A percentile compares a stretch with the other conserved stretches of the same genome.
These are phyloP conservation scores for Verticillium tricorpus DNA, from an alignment of 2,329 filamentous ascomycete species.

Conservation along the genomic window DNA sequence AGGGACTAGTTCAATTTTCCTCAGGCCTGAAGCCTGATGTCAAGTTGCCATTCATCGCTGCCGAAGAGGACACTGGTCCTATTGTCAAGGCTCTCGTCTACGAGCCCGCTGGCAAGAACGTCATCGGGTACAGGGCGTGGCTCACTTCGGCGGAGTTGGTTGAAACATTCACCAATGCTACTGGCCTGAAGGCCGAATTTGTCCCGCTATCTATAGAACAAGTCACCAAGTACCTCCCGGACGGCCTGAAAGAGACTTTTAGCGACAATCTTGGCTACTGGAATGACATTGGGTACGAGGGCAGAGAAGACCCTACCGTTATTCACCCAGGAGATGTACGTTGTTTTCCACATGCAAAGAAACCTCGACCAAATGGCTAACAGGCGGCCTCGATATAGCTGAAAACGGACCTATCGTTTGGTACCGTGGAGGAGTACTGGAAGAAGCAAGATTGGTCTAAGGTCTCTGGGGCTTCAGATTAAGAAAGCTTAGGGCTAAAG, in stretches of 20 bases:
- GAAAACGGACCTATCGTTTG: no score
- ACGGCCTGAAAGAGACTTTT: slow-evolving; percentile 3
- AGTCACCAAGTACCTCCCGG: not conserved
- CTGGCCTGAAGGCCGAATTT: slow-evolving; percentile 7
- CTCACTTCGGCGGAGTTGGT: slow-evolving; percentile 14
- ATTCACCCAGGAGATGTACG: slow-evolving; percentile 11
- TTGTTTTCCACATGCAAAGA: not conserved
- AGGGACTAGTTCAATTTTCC: slow-evolving; percentile 16
- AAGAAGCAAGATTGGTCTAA: no score
- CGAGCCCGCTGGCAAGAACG: slow-evolving; percentile 14
- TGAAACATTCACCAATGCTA: slow-evolving; percentile 12
- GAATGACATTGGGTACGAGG: slow-evolving; percentile 13
- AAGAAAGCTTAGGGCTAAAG: no score
- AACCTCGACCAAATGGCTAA: no score
- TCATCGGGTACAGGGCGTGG: slow-evolving; percentile 19
- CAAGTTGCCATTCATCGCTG: slow-evolving; percentile 18
- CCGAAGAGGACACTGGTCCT: slow-evolving; percentile 19
- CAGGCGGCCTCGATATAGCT: no score
- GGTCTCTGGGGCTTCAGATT: no score
- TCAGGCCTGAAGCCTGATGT: slow-evolving; percentile 7
- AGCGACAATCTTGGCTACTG: no score
- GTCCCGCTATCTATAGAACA: not conserved
- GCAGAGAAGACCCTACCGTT: slow-evolving; percentile 9
- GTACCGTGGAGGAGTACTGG: no score
- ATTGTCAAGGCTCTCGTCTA: slow-evolving; percentile 18